Conservation (phyloP, 495 filamentous ascomycete genomes). For the Tuber magnatum region DNA sequence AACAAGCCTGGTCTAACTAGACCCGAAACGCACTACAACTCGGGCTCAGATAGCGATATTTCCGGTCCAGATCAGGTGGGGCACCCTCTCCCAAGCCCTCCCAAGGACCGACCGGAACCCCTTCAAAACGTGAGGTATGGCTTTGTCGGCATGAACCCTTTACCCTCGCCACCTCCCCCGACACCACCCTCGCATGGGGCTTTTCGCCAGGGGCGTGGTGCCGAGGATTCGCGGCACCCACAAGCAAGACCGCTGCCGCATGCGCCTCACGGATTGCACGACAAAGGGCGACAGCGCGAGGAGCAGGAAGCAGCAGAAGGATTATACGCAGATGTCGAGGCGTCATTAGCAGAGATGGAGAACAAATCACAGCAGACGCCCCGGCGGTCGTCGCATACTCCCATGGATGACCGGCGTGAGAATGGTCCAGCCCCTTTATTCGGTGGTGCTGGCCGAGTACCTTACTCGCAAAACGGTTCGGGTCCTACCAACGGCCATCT, state of each 20-base stretch:
- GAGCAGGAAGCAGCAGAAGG: constrained; percentile 33
- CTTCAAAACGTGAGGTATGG: constrained; percentile 17
- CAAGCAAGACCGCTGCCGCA: constrained; percentile 57
- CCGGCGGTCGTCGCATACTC: constrained; percentile 33
- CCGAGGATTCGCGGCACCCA: constrained; percentile 51
- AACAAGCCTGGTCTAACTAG: constrained; percentile 28
- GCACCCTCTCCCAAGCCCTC: constrained; percentile 37
- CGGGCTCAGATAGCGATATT: constrained; percentile 40
- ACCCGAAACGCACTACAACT: constrained; percentile 40
- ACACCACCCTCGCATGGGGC: constrained; percentile 47
- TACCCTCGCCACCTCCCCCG: constrained; percentile 44
- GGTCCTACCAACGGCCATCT: constrained; percentile 51
- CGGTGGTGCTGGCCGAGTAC: constrained; percentile 27
- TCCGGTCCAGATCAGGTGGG: constrained; percentile 28
- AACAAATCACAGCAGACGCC: constrained; percentile 20
- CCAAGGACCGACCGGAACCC: constrained; percentile 27
- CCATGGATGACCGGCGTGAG: constrained; percentile 27
- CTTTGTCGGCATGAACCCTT: constrained; percentile 29
- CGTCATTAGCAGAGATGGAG: constrained; percentile 31
- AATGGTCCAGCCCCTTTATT: constrained; percentile 31
- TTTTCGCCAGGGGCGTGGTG: constrained; percentile 36
- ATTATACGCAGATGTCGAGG: constrained; percentile 35
- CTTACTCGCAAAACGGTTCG: constrained; percentile 43
- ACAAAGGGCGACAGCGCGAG: constrained; percentile 20
- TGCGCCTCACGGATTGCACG: constrained; percentile 10